Evolutionary conservation across 2,329 filamentous ascomycete species (phyloP), one percentile per base, ranked within the genome.

Genomic region (Verticillium nubilum): DNA sequence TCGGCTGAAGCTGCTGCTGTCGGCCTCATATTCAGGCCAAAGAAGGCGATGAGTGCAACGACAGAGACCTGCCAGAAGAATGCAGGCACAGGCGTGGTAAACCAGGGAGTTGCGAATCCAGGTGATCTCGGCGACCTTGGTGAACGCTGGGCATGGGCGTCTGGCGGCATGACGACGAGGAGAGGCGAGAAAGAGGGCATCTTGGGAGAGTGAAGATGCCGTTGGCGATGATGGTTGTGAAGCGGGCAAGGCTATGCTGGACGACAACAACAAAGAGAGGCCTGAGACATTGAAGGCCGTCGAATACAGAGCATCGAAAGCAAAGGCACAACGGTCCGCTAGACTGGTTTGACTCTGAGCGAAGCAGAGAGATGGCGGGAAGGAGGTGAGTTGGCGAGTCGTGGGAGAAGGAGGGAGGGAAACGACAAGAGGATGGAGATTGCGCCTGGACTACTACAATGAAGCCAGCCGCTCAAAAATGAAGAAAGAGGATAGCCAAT

Each of bases 31-130:
- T 58, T 54, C 12, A 59, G 15, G 28, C 59, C 54, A 5, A 61
- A 52, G 42, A 59, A 27, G n/a, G 61, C 57, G 33, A 62, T 31
- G 50, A 64, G 25, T 9, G 35, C 59, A 17, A 58, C 59, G 55
- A 64, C 31, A 50, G 47, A 62, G 13, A 59, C 56, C 35, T 62
- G 62, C 25, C 42, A 47, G 42, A 47, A 23, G 19, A 47, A 47
- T n/a, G 42, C 19, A 10, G n/a, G 42, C 42, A 23, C 5, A 23
- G 42, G 42, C 5, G 12, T 47, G 19, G 42, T 1, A 5, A 47
- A 23, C 42, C 42, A 47, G 19, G 42, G 42, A 10, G 19, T 19
- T 10, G n/a, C 42, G 42, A 47, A 47, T n/a, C n/a, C n/a, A 5
- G 42, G 42, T 23, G 42, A 47, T 23, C n/a, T 47, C 19, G 42